Base-by-base conservation (phyloP, 495 filamentous ascomycete species). In the Podospora tetraspora region DNA sequence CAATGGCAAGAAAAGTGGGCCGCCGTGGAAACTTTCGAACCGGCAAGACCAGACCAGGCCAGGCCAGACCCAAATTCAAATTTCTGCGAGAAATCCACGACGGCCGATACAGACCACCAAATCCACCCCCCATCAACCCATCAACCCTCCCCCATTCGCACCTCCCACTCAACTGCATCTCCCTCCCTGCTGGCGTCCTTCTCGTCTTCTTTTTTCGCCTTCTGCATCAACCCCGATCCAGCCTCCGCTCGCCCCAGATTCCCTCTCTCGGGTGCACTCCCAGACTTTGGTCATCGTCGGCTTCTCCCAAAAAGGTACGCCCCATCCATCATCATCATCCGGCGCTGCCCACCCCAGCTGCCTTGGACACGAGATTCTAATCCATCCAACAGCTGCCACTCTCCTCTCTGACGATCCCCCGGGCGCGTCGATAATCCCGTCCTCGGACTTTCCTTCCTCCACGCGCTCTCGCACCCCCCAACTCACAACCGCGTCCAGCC, bases 391-490 rank as follows among this genome's bases (percentile, higher is more conserved):
- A 52, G 43, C 43, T 52, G 43, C n/a, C 43, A 19, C 43, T 52
- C 43, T n/a, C 43, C 43, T 52, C 43, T 52, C 43, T n/a, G 43
- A n/a, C 43, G 43, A 52, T n/a, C 43, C 43, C 19, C 43, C 43
- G 43, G 43, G 43, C 43, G 43, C 43, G 22, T 65, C 52, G n/a
- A 23, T 59, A 19, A 27, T 57, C 27, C 29, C n/a, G 23, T 34
- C 29, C 16, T 56, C 16, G 34, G 30, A 13, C 30, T 62, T 59
- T 64, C 52, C 58, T 52, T 27, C 68, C 63, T 69, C 58, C 66
- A 59, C 71, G 69, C 73, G 62, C 64, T 68, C 59, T 70, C 66
- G 66, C 65, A 58, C 52, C 62, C 34, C 65, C 57, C 57, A 11
- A 34, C 29, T 60, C 61, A 68, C 60, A 27, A 22, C 21, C 43